Evolutionary conservation across 805 yeast species (phyloP), one percentile per base, ranked within the genome.

Genomic region (Kluyveromyces aestuarii): DNA sequence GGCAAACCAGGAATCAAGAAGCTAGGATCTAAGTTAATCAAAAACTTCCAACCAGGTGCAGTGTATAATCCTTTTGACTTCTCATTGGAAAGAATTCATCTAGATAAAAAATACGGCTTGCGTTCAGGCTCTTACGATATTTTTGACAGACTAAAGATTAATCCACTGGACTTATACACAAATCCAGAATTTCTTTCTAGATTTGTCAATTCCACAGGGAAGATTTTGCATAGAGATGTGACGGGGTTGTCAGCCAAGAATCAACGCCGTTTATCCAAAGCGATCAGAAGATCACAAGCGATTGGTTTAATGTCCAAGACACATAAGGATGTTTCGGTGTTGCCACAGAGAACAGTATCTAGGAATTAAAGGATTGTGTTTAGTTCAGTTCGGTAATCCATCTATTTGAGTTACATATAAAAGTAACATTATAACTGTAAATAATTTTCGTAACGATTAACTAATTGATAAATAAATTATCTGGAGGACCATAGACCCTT

Each of bases 1-100:
- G 27, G n/a, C 13, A 33, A 36, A n/a, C 45, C 48, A 10, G 50
- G 45, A 47, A 62, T 54, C 41, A 63, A 59, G 53, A 52, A 57
- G 47, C 57, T 70, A 46, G 66, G 67, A 53, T 65, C 70, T 45
- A 49, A 54, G 9, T 72, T 76, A 50, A 65, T 74, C 36, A 74
- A 70, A 58, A 73, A 66, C 48, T 80, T 83, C 61, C 69, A 63
- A 14, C 67, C 68, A 4, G 79, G 78, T 44, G 68, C 75, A 5
- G 76, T 79, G 0, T 88, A 88, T 61, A 91, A 85, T 56, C 93
- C 96, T 46, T 83, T 82, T 66, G 95, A 87, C 64, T 87, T 87
- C 57, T 77, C 86, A 30, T 65, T 79, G 58, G 78, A 82, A 42
- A 78, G 76, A 55, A 58, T 78, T 37, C 71, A 74, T 51, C 75